Base-by-base conservation (phyloP, 2,329 filamentous ascomycete genomes). In the Cryphonectria parasitica region DNA sequence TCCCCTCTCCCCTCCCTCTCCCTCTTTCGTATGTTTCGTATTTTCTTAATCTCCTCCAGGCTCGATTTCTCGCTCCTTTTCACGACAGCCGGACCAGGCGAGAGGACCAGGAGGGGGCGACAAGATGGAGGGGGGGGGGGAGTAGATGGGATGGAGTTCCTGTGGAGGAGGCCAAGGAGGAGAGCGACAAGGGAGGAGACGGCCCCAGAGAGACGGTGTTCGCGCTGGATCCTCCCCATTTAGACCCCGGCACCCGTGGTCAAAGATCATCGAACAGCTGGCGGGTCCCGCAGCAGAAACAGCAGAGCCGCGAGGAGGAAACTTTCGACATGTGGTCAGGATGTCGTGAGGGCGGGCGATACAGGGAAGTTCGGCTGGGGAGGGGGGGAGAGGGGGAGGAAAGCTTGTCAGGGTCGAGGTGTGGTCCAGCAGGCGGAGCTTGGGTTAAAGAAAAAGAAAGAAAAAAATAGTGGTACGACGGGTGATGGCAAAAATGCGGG, bases 251-350 rank as follows among this genome's bases (percentile, higher is more conserved):
- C 36, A 11, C 36, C 36, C 36, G 36, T 39, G 36, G 36, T 39
- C 36, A 28, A 3, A 54, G 52, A 25, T 54, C 10, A n/a, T 54
- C 52, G 52, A 28, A 22, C 69, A 68, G 67, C 56, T 65, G 69
- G 58, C 60, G 22, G 28, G 60, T 62, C 49, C 66, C 67, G 67
- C 70, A 65, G 63, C 52, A 65, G 39, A 61, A 71, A 71, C 70
- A 67, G 63, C 63, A 66, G 70, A 71, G 67, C 61, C 54, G 54
- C 54, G 54, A 28, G 54, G 25, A 31, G 13, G 25, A 45, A 64
- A 66, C 70, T 71, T 67, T 69, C 70, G 70, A 71, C 70, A 52
- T 52, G 41, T 36, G 45, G 43, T n/a, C 43, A n/a, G 63, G 43
- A 69, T 71, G 69, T 71, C 69, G 69, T 71, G 69, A 64, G 56